Evolutionary conservation across 2,329 filamentous ascomycete species (phyloP).

Genomic region (Fusarium annulatum): DNA sequence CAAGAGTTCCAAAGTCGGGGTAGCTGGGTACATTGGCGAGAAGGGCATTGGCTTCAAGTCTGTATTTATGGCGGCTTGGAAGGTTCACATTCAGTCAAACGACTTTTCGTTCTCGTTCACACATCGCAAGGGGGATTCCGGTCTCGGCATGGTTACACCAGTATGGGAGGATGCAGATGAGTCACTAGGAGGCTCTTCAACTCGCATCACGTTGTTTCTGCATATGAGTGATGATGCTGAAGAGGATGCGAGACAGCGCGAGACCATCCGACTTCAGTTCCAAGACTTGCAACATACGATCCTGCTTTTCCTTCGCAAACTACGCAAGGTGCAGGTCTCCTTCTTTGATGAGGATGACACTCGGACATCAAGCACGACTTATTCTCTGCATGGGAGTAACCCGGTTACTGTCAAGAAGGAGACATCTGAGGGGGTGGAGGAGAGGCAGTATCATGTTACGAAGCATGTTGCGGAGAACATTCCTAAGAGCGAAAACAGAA

Average conservation of each 20-base stretch:
- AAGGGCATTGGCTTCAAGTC: constrained; percentile 66
- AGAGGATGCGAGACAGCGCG: constrained; percentile 22
- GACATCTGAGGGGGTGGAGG: neutral
- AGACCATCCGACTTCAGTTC: constrained; percentile 50
- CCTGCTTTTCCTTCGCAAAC: constrained; percentile 57
- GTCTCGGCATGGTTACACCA: constrained; percentile 63
- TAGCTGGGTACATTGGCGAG: constrained; percentile 59
- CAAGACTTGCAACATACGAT: constrained; percentile 52
- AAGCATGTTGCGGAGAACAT: constrained; percentile 45
- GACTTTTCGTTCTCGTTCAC: constrained; percentile 58
- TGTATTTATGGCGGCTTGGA: constrained; percentile 59
- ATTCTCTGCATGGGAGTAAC: constrained; percentile 23
- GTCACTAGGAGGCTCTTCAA: constrained; percentile 31
- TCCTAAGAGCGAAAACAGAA: constrained; percentile 50
- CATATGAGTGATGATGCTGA: constrained; percentile 43
- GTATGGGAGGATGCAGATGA: constrained; percentile 51
- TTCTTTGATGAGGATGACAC: constrained; percentile 42
- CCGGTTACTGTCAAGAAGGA: constrained; percentile 15
- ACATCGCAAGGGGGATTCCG: constrained; percentile 53
- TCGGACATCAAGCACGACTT: neutral
- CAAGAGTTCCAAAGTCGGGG: constrained; percentile 57
- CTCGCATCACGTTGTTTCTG: constrained; percentile 54
- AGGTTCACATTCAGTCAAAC: constrained; percentile 58
- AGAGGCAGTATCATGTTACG: constrained; percentile 45
- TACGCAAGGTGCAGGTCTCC: constrained; percentile 48